phyloP scores from a whole-genome alignment of 2,329 filamentous ascomycete species.

The Xenoacremonium recifei region DNA sequence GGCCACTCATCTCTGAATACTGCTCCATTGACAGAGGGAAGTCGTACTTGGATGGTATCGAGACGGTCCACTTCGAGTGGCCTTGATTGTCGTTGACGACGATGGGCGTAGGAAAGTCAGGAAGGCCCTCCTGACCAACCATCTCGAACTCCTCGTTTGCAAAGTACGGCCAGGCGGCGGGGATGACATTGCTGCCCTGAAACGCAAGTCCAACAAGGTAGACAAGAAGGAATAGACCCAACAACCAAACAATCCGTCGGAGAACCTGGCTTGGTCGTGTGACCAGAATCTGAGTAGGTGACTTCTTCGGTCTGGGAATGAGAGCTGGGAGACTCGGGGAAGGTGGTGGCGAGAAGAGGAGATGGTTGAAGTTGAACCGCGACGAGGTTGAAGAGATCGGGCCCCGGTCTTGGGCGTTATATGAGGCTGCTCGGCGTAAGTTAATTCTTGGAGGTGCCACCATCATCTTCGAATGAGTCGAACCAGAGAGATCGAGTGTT shows the following conservation, averaged over 20 bases:
- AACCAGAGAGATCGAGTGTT: conserved; percentile 44
- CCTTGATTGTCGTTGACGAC: conserved; percentile 65
- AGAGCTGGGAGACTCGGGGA: conserved; percentile 71
- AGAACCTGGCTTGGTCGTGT: conserved; percentile 58
- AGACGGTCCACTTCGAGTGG: conserved; percentile 74
- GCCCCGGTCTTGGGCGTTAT: conserved; percentile 50
- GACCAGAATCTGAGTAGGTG: conserved; percentile 43
- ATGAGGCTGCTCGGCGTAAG: conserved; percentile 57
- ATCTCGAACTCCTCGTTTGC: conserved; percentile 59
- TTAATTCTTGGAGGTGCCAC: conserved; percentile 56
- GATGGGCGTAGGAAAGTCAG: conserved; percentile 70
- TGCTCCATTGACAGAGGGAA: conserved; percentile 68
- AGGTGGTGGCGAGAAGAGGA: conserved; percentile 65
- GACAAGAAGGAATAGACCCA: conserved; percentile 47
- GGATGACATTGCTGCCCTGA: conserved; percentile 26
- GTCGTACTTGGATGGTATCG: conserved; percentile 63
- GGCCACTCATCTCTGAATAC: conserved; percentile 68
- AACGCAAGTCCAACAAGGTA: conserved; percentile 42
- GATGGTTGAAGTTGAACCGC: conserved; percentile 64
- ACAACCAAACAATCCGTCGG: conserved; percentile 54
- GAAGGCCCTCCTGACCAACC: conserved; percentile 63
- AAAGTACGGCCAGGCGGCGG: conserved; percentile 43
- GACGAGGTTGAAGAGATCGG: conserved; percentile 61
- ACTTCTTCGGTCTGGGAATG: conserved; percentile 63
- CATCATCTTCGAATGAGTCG: conserved; percentile 49